Conservation (phyloP, 305 asterid species). For the Solanum hybrid region DNA sequence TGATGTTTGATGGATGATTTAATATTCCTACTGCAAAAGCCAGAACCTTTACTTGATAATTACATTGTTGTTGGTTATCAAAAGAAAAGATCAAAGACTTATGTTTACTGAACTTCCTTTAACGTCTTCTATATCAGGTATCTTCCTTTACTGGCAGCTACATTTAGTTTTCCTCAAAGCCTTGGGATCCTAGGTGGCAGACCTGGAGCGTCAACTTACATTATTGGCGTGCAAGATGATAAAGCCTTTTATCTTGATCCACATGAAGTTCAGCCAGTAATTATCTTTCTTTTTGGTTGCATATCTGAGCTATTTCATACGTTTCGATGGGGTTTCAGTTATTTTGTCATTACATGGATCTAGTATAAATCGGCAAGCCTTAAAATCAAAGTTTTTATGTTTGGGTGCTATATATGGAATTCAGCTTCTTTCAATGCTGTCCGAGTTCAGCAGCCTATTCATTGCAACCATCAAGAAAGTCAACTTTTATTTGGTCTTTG, state of each 20-base stretch:
- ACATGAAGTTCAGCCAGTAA: slow-evolving; percentile 93
- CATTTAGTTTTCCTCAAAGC: slow-evolving; percentile 89
- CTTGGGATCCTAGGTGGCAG: slow-evolving; percentile 93
- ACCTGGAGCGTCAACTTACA: slow-evolving; percentile 93
- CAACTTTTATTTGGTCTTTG: not conserved
- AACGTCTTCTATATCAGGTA: slow-evolving; percentile 38
- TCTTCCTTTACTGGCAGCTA: slow-evolving; percentile 72
- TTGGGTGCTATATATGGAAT: not conserved
- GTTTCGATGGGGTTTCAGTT: not conserved
- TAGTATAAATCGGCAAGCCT: not conserved
- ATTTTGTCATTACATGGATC: not conserved
- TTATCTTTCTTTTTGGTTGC: slow-evolving; percentile 3
- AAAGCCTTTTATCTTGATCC: slow-evolving; percentile 94
- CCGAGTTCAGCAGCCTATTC: not conserved
- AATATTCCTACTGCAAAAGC: not conserved
- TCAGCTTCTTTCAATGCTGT: not conserved
- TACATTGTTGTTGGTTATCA: not conserved
- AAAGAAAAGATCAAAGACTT: not conserved
- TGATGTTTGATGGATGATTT: not conserved
- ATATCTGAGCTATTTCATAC: not conserved
- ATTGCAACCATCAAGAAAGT: not conserved
- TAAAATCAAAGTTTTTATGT: not conserved
- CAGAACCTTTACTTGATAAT: not conserved
- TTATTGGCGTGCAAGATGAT: slow-evolving; percentile 90
- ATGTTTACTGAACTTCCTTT: not conserved